Percentiles rank a stretch among this genome's conserved stretches.
These are phyloP conservation scores for Populus trichocarpa DNA, from an alignment of 441 rosid genomes.

Conservation along the genomic window DNA sequence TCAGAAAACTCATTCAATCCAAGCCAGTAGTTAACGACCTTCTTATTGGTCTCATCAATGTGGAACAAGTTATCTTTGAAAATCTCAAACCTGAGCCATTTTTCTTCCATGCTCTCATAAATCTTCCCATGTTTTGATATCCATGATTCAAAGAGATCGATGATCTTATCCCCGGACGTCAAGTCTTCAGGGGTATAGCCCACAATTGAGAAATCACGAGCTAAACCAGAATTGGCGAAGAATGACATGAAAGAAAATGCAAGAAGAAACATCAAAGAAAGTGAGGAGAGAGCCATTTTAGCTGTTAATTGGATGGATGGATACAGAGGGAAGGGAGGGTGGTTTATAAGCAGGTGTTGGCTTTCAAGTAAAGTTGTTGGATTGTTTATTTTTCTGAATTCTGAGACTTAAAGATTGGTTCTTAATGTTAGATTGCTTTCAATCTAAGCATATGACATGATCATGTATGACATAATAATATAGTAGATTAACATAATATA, in stretches of 20 bases:
- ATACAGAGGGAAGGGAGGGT: not conserved
- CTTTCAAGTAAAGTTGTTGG: conserved; percentile 46
- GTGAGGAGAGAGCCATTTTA: conserved; percentile 39
- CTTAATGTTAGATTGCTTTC: conserved; percentile 25
- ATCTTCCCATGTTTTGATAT: conserved; percentile 56
- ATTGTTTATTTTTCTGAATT: conserved; percentile 3
- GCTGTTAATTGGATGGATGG: not conserved
- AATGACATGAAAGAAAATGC: conserved; percentile 25
- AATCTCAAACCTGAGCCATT: conserved; percentile 67
- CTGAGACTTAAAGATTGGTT: conserved; percentile 56
- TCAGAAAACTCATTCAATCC: conserved; percentile 81
- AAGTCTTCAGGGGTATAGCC: conserved; percentile 65
- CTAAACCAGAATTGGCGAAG: conserved; percentile 5
- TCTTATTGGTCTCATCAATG: conserved; percentile 77
- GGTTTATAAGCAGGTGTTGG: conserved; percentile 33
- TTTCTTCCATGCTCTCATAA: conserved; percentile 70
- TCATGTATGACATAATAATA: too few relatives aligned
- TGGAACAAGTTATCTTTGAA: conserved; percentile 78
- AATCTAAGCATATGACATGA: conserved; percentile 28
- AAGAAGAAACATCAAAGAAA: conserved; percentile 25
- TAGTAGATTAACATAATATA: not conserved
- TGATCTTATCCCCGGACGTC: conserved; percentile 62
- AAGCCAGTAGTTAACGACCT: conserved; percentile 71
- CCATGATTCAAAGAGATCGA: conserved; percentile 83
- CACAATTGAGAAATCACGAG: conserved; percentile 52